Evolutionary conservation across 2,329 filamentous ascomycete genomes (phyloP), one percentile per base, ranked within the genome.

Genomic region (Emmonsia crescens): DNA sequence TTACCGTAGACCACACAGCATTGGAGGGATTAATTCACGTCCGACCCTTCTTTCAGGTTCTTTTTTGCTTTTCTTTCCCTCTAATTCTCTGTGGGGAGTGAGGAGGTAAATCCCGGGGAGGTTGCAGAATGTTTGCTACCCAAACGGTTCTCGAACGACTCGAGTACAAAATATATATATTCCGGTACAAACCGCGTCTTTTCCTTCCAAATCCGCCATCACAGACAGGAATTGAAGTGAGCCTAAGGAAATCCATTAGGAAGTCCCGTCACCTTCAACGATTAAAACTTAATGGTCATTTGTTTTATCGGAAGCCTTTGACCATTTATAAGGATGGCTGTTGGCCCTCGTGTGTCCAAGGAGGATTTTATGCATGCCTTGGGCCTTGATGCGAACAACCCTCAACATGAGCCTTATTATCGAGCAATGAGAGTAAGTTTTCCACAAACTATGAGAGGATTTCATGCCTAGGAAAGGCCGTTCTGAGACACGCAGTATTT

Each of bases 351-450:
- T 58, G 76, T 73, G 46, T 75, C 76, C 29, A 78, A 78, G 64
- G 76, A 78, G 59, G 76, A 78, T 63, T 78, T 78, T 66, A 77
- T 78, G 75, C 72, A 71, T 27, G 76, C 76, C 27, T 66, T 78
- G 52, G 74, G 73, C 42, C 68, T 78, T 14, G 73, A 72, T 57
- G 69, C 75, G 5, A 73, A 73, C 36, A 71, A 77, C 64, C 71
- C 74, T 27, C 74, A 76, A 61, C 73, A 77, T 68, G 76, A 78
- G 62, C 75, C 74, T 62, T 73, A 71, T 56, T 78, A 78, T 64
- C 71, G 74, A 60, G 75, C 75, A 51, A 78, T 78, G 76, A 71
- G 76, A 67, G 76, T 78, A 72, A 63, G 73, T 71, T 42, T 5
- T 49, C 42, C 16, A 16, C 49, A 49, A 60, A 36, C 33, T 24